These are phyloP conservation scores for Malania oleifera DNA, from an alignment of 164 flowering plant species.

Conservation along the genomic window DNA sequence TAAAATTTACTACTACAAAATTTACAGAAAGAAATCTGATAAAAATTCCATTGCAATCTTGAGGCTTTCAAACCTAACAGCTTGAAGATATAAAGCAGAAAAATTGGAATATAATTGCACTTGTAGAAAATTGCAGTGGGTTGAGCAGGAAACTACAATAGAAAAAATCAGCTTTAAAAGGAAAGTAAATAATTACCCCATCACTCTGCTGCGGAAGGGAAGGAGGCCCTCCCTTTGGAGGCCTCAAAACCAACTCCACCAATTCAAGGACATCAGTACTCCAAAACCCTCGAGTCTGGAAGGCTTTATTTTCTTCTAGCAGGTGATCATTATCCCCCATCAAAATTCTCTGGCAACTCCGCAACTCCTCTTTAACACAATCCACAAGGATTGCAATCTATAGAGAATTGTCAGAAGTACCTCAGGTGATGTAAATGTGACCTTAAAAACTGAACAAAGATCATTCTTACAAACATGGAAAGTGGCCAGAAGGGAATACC, in stretches of 20 bases:
- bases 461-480: constrained; percentile 1
- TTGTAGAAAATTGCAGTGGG: neutral
- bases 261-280: constrained; percentile 51
- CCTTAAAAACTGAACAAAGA: neutral
- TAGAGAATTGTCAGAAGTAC: constrained; percentile 11
- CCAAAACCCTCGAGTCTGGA: constrained; percentile 35
- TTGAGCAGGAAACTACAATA: neutral
- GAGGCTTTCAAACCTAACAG: no score
- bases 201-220: constrained; percentile 71
- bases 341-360: constrained; percentile 14
- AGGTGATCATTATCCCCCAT: constrained; percentile 8
- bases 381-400: constrained; percentile 77
- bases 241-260: constrained; percentile 68
- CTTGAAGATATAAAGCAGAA: no score
- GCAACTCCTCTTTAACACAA: constrained; percentile 52
- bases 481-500: constrained; percentile 37
- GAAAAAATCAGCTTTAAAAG: neutral
- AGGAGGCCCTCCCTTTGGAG: constrained; percentile 79
- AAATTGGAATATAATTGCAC: no score
- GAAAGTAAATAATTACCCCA: constrained; percentile 42
- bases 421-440: constrained; percentile 8
- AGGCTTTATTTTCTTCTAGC: constrained; percentile 16
- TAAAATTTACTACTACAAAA: no score
- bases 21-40: no score
- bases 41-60: no score